These are phyloP conservation scores for Phaeotremella fagi DNA, from an alignment of 768 basidiomycete species.

Conservation along the genomic window DNA sequence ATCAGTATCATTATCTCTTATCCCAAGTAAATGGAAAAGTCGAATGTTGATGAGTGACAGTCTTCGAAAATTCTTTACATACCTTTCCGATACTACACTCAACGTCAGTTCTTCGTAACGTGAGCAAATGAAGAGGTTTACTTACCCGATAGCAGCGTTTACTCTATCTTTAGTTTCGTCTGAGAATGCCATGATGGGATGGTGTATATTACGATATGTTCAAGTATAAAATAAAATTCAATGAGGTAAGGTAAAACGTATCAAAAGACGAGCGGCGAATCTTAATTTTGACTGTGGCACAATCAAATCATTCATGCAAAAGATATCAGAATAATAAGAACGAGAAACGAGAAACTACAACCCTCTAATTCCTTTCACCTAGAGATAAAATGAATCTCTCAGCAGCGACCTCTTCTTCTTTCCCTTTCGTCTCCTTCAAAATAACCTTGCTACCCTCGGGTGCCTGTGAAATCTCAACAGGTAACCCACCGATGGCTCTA, in stretches of 20 bases:
- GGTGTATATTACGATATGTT: not conserved
- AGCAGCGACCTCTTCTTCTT: conserved; percentile 20
- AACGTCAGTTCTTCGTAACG: not conserved
- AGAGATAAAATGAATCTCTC: conserved; percentile 33
- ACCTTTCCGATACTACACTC: conserved; percentile 43
- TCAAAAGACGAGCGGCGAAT: not conserved
- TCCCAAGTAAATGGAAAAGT: no score
- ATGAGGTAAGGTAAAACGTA: not conserved
- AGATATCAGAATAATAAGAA: not conserved
- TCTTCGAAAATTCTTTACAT: conserved; percentile 1
- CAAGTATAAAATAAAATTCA: not conserved
- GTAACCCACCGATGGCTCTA: conserved; percentile 69
- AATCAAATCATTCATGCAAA: not conserved
- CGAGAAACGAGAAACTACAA: not conserved
- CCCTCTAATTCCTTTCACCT: not conserved
- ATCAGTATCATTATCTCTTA: no score
- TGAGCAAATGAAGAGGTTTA: not conserved
- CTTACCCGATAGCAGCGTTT: conserved; percentile 45
- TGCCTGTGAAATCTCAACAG: conserved; percentile 58
- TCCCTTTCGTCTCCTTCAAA: conserved; percentile 59
- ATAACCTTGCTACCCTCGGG: conserved; percentile 56
- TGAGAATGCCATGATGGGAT: conserved; percentile 40
- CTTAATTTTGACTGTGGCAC: no score
- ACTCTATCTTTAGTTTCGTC: conserved; percentile 49
- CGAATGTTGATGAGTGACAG: not conserved